Conservation (phyloP, 805 yeast genomes). For the Zygoascus tannicola region DNA sequence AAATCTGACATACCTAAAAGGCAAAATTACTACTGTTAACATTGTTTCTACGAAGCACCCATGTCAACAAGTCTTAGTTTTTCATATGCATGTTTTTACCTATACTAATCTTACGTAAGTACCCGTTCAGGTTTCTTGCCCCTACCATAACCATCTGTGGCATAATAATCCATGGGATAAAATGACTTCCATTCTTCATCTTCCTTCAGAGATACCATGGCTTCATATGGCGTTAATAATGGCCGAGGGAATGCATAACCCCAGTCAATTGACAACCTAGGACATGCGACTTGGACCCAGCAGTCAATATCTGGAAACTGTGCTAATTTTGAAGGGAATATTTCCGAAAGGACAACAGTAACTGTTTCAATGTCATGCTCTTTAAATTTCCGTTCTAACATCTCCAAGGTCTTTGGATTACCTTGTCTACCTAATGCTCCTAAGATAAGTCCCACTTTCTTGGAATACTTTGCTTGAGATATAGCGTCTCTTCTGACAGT, state of each 20-base stretch:
- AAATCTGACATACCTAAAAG: no score
- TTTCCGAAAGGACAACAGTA: conserved; percentile 79
- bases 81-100: no score
- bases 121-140: conserved; percentile 51
- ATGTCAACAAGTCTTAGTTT: no score
- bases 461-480: conserved; percentile 45
- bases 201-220: conserved; percentile 75
- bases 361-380: conserved; percentile 58
- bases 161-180: conserved; percentile 96
- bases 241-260: conserved; percentile 96
- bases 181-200: conserved; percentile 50
- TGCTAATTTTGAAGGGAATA: conserved; percentile 84
- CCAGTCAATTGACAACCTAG: conserved; percentile 94
- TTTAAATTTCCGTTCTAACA: conserved; percentile 47
- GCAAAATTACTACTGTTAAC: no score
- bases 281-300: conserved; percentile 96
- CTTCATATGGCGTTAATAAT: conserved; percentile 87
- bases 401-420: conserved; percentile 62
- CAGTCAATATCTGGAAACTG: conserved; percentile 91
- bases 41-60: no score
- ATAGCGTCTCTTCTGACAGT: conserved; percentile 68
- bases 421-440: conserved; percentile 98
- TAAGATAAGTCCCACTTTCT: conserved; percentile 70
- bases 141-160: conserved; percentile 83
- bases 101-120: neutral